Conservation (phyloP, 2,329 filamentous ascomycete species). For the Cladophialophora bantiana region DNA sequence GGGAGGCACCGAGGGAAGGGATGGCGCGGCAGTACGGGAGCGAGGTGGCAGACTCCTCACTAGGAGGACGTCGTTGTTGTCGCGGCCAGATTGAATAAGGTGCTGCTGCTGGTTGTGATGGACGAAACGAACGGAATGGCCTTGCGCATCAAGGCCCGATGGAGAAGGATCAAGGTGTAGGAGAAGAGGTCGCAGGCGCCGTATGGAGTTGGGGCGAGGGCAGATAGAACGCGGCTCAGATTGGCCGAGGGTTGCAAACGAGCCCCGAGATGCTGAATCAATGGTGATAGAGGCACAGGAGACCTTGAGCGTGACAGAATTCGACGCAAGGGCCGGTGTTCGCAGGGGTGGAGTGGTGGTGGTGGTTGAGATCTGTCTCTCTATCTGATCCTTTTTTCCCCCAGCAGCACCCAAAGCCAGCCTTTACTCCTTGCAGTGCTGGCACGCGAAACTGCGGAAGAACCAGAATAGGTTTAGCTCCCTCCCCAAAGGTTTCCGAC, state of each 20-base stretch:
- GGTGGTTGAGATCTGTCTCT: constrained; percentile 10
- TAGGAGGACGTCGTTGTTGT: constrained; percentile 31
- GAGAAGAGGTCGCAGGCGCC: constrained; percentile 12
- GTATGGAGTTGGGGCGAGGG: not conserved
- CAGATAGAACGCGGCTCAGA: not conserved
- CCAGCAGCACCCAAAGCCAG: not conserved
- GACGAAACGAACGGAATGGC: constrained; percentile 35
- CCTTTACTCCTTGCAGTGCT: not conserved
- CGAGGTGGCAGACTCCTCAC: constrained; percentile 22
- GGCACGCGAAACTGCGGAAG: not conserved
- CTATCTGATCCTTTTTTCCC: constrained; percentile 8
- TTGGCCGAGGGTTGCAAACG: not conserved
- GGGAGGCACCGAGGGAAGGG: constrained; percentile 8
- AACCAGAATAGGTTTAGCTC: constrained; percentile 7
- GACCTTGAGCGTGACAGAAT: not conserved
- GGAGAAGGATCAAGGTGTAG: constrained; percentile 11
- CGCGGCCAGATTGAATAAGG: constrained; percentile 31
- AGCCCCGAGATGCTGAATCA: constrained; percentile 2
- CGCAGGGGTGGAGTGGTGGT: constrained; percentile 2
- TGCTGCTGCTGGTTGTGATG: not conserved
- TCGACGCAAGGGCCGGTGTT: not conserved
- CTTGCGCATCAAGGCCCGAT: constrained; percentile 28
- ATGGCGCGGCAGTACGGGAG: constrained; percentile 7
- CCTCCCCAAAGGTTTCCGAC: not conserved
- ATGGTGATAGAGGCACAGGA: not conserved